phyloP scores from a whole-genome alignment of 1,284 basidiomycete genomes.

The Cystobasidium slooffiae region DNA sequence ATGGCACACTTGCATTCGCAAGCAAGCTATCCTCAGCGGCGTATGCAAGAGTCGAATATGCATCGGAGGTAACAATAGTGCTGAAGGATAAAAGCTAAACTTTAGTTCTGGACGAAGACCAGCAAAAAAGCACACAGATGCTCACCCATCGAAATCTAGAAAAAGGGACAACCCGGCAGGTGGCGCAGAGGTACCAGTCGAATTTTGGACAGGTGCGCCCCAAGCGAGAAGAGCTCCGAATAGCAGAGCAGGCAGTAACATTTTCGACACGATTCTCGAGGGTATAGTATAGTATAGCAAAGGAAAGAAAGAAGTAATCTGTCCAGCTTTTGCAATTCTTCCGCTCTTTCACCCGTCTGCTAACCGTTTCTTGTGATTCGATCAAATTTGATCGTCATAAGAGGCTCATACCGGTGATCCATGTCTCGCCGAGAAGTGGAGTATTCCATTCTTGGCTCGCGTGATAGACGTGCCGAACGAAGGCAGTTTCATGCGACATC shows the following conservation, averaged over 20 bases:
- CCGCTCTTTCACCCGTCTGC: too few relatives aligned
- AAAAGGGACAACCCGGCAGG: constrained; percentile 12
- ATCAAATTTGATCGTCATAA: too few relatives aligned
- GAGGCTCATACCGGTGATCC: too few relatives aligned
- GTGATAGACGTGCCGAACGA: too few relatives aligned
- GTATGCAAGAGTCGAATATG: constrained; percentile 18
- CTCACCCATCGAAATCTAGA: constrained; percentile 35
- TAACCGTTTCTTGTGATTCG: too few relatives aligned
- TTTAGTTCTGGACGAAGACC: background rate
- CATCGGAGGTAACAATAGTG: constrained; percentile 29
- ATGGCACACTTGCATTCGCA: constrained; percentile 11
- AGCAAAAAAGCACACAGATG: background rate
- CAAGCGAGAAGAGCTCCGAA: background rate
- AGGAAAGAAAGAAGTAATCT: too few relatives aligned
- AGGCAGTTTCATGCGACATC: too few relatives aligned
- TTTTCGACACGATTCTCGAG: background rate
- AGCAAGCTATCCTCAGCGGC: constrained; percentile 23
- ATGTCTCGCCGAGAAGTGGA: too few relatives aligned
- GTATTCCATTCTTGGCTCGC: too few relatives aligned
- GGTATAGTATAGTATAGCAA: too few relatives aligned
- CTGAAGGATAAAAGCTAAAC: background rate
- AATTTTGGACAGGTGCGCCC: background rate
- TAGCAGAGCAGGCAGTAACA: background rate
- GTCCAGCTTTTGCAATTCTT: too few relatives aligned
- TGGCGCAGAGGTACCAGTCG: background rate